Evolutionary conservation across 169 alveolate genomes (phyloP).

Genomic region (Eimeria acervulina): DNA sequence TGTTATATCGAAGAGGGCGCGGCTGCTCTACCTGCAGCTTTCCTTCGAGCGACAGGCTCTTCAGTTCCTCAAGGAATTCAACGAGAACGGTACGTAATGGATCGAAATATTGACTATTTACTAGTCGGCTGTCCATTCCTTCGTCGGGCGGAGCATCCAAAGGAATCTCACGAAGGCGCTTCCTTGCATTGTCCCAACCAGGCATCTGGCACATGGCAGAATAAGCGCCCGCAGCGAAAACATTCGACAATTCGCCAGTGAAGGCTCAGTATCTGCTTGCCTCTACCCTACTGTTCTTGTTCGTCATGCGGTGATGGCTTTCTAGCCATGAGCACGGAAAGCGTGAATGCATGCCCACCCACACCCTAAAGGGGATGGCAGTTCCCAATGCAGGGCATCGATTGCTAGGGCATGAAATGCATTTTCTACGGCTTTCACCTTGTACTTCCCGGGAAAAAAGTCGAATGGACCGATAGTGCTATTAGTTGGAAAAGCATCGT

Average conservation of each 20-base stretch:
- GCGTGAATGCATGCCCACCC: neutral
- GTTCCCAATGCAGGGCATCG: neutral
- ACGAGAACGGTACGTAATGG: conserved; percentile 59
- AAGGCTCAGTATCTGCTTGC: neutral
- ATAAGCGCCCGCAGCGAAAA: neutral
- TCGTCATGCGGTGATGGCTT: neutral
- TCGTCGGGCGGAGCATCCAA: conserved; percentile 76
- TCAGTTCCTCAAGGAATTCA: conserved; percentile 76
- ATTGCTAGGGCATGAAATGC: neutral
- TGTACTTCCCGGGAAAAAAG: conserved; percentile 82
- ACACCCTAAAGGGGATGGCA: neutral
- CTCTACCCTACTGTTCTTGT: neutral
- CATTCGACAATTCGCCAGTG: neutral
- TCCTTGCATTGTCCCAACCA: conserved; percentile 72
- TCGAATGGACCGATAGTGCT: conserved; percentile 77
- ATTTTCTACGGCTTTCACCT: neutral
- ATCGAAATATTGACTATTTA: conserved; percentile 74
- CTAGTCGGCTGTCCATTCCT: conserved; percentile 70
- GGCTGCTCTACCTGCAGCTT: conserved; percentile 68
- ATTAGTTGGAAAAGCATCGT: conserved; percentile 57
- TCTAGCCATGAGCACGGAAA: neutral
- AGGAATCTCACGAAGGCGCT: conserved; percentile 63
- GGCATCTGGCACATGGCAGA: neutral
- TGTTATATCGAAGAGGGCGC: conserved; percentile 75
- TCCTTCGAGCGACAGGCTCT: conserved; percentile 51